Conservation (phyloP, 2,329 filamentous ascomycete species). For the Ceratocystis huliohia region DNA sequence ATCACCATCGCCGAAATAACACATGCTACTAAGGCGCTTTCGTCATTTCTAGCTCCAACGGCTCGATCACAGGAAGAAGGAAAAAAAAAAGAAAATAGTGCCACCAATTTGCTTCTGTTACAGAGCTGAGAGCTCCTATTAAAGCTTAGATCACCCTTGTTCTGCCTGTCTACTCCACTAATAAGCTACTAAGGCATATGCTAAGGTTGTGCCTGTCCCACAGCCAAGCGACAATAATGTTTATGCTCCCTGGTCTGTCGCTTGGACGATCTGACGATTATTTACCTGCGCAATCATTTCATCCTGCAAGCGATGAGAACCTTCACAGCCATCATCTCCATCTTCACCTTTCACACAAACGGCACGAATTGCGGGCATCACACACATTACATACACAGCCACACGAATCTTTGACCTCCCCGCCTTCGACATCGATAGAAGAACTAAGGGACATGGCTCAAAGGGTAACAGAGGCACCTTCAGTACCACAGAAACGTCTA, state of each 20-base stretch:
- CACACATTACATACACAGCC: constrained; percentile 11
- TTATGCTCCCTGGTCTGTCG: constrained; percentile 10
- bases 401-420: constrained; percentile 14
- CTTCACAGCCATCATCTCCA: not conserved
- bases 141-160: not conserved
- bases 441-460: constrained; percentile 41
- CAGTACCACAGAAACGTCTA: constrained; percentile 14
- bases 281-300: not conserved
- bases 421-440: constrained; percentile 9
- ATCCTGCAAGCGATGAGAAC: not conserved
- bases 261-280: constrained; percentile 10
- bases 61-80: not conserved
- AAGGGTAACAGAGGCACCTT: constrained; percentile 21
- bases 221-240: constrained; percentile 6
- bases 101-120: not conserved
- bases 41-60: not conserved
- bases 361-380: not conserved
- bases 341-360: too few species aligned
- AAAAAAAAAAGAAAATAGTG: not conserved
- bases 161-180: constrained; percentile 4
- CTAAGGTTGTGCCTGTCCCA: not conserved
- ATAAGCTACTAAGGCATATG: not conserved
- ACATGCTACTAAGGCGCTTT: not conserved
- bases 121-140: not conserved
- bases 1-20: not conserved